phyloP scores from a whole-genome alignment of 169 alveolate genomes.

The Plasmodium relictum region DNA sequence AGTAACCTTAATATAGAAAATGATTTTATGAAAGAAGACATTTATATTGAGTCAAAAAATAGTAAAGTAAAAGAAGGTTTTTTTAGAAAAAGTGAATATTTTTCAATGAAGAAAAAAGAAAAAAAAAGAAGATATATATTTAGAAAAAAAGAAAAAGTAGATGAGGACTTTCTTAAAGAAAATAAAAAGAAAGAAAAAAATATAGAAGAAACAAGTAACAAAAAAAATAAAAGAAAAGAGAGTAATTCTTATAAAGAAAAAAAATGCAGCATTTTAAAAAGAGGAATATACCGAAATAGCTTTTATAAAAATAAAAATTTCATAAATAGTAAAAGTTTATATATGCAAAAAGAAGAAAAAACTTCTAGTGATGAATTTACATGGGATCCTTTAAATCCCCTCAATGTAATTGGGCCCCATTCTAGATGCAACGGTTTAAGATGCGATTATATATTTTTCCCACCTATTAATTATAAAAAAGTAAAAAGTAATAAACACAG shows the following conservation, averaged over 20 bases:
- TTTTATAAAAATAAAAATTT: conserved; percentile 3
- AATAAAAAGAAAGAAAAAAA: too few species aligned
- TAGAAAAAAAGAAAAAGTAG: background rate
- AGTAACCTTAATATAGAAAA: background rate
- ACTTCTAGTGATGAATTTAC: conserved; percentile 83
- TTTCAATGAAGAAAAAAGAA: background rate
- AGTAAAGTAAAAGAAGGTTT: background rate
- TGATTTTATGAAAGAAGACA: background rate
- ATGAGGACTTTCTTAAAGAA: background rate
- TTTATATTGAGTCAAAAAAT: background rate
- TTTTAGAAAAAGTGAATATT: background rate
- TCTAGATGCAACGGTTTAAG: conserved; percentile 91
- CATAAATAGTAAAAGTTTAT: background rate
- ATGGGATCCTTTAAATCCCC: conserved; percentile 93
- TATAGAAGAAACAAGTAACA: background rate
- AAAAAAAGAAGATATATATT: background rate
- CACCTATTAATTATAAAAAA: conserved; percentile 83
- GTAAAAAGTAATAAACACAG: background rate
- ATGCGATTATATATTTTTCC: conserved; percentile 92
- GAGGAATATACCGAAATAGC: background rate
- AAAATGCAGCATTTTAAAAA: background rate
- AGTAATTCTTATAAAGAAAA: conserved; percentile 2
- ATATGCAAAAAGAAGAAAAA: conserved; percentile 7
- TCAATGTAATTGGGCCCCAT: conserved; percentile 92
- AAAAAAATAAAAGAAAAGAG: background rate